Evolutionary conservation across 345 rosid species (phyloP), one percentile per base, ranked within the genome.

Genomic region (Melaleuca quinquenervia): DNA sequence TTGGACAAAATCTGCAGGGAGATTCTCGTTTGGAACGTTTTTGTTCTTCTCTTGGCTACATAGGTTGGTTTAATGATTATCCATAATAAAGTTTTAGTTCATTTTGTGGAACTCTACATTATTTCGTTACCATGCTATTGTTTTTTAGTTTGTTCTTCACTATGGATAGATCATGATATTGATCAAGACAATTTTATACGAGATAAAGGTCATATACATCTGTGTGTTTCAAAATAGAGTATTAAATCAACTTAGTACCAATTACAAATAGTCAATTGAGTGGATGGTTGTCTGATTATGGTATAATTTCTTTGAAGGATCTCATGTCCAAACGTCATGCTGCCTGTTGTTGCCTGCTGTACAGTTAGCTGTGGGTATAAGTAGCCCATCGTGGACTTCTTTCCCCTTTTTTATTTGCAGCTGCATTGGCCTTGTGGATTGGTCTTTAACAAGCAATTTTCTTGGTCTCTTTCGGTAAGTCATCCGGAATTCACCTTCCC

Each of bases 321-420:
- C 95, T 82, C 91, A 82, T 90, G 89, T 91, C 86, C 88, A 92
- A 84, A 90, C 87, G 82, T 85, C 89, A 27, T 87, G 93, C 90
- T 91, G 89, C 89, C 89, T 91, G 85, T 88, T 91, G 88, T 85
- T 91, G 88, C 93, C 95, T 44, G 86, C 82, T 29, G 78, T 89
- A 82, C 95, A 91, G 89, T 91, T 93, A 83, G 83, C 86, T 74
- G 93, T 88, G 53, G 92, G 95, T 56, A 91, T 93, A 58, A 91
- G 93, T 85, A 90, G 90, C 84, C 93, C 93, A 44, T 93, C 95
- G 58, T 93, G 95, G 95, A 87, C 86, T 84, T 91, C 95, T 85
- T 87, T 93, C 82, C 95, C 95, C 49, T 93, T 91, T 88, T 91
- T 93, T 85, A 86, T 93, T 51, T 91, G 92, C 84, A 91, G 93